Percentiles rank a stretch among this genome's conserved stretches.
Conservation (phyloP, 1,284 basidiomycete genomes). For the Ustilago sp. region DNA sequence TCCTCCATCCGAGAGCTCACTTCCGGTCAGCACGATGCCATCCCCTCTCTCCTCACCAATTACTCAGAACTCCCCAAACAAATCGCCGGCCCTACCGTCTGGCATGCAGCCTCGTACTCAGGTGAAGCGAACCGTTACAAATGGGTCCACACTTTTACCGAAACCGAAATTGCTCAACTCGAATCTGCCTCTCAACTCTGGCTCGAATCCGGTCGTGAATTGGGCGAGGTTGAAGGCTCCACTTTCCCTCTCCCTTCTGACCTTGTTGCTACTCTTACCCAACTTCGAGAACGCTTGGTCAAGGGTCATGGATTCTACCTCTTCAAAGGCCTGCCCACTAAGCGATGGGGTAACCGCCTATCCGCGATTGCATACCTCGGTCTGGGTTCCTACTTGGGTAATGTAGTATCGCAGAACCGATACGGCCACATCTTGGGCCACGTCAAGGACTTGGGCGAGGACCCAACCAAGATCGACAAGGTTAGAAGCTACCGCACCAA, state of each 20-base stretch:
- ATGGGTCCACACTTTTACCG: constrained; percentile 58
- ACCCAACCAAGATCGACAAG: constrained; percentile 71
- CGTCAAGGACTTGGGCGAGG: constrained; percentile 71
- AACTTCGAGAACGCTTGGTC: constrained; percentile 49
- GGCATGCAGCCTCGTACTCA: constrained; percentile 63
- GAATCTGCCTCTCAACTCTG: constrained; percentile 53
- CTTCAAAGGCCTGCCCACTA: constrained; percentile 71
- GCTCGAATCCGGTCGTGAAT: constrained; percentile 53
- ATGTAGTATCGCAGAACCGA: constrained; percentile 70
- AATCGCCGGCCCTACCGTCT: constrained; percentile 63
- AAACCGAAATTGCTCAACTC: constrained; percentile 51
- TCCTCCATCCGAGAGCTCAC: constrained; percentile 59
- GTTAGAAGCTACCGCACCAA: constrained; percentile 71
- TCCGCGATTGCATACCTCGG: constrained; percentile 70
- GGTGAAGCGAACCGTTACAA: constrained; percentile 54
- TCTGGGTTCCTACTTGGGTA: constrained; percentile 70
- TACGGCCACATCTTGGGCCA: constrained; percentile 71
- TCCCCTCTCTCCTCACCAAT: constrained; percentile 51
- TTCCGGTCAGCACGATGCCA: constrained; percentile 63
- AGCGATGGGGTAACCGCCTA: constrained; percentile 69
- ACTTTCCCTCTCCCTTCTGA: constrained; percentile 57
- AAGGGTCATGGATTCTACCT: constrained; percentile 70
- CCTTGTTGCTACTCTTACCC: constrained; percentile 45
- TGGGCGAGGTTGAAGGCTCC: constrained; percentile 61
- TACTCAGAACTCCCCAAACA: constrained; percentile 69